Base-by-base conservation (phyloP, 768 basidiomycete genomes). In the Mrakia gelida region DNA sequence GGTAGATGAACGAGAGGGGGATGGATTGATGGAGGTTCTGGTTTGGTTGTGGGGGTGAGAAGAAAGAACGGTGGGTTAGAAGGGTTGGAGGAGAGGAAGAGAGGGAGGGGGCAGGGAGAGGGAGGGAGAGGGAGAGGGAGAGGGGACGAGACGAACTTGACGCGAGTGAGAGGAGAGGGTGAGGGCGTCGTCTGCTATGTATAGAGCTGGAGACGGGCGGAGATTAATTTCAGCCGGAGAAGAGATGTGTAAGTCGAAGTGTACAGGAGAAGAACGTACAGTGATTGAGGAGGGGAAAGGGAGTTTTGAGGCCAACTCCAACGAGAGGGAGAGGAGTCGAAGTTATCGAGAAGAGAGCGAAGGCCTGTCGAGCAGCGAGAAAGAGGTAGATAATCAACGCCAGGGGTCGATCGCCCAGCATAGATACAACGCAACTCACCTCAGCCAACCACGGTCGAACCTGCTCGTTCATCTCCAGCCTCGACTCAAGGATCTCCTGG, bases 181-280 rank as follows among this genome's bases (percentile, higher is more conserved):
- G 26, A 77, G 76, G 43, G 76, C 76, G 70, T 77, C 76, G 67
- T 77, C 70, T 34, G 76, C 76, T 28, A 77, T 77, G 61, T 77
- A 52, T 9, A 77, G 54, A 11, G 76, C 75, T 75, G 49, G 5
- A 52, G 16, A 7, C 6, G 38, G 23, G 23, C n/a, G 15, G 45
- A 52, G 43, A n/a, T n/a, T n/a, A n/a, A n/a, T n/a, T n/a, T n/a
- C n/a, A n/a, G n/a, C n/a, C n/a, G 15, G 45, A 52, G 43, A 11
- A 4, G n/a, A 49, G 41, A 6, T 56, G 13, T 4, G 23, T 61
- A 23, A n/a, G n/a, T 62, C 0, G 28, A 11, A 52, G 3, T 52
- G 32, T 41, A 15, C 15, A 16, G 56, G 26, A 26, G 54, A 38
- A 23, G 54, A 43, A 56, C 75, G 18, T 9, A 68, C 75, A 77